Base-by-base conservation (phyloP, 768 basidiomycete genomes). In the Hygrocybe punicea region DNA sequence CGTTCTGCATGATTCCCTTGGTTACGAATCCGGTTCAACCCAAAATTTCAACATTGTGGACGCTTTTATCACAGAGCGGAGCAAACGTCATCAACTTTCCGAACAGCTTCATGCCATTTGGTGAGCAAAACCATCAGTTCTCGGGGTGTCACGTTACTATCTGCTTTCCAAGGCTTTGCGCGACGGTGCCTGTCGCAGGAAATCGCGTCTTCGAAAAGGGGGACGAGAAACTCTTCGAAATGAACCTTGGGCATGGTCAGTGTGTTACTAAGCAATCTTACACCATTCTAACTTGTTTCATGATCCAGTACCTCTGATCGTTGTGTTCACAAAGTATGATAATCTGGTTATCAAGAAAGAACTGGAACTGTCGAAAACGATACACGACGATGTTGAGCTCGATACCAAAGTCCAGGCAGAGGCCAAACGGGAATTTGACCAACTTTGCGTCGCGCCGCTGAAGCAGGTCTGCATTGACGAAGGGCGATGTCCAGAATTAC, bases 311-410 rank as follows among this genome's bases (percentile, higher is more conserved):
- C 72, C 72, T 16, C 57, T 72, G 34, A 63, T 73, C 24, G 65
- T 64, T 16, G 66, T 73, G 2, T 73, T 73, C 58, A 73, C 72
- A 7, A 68, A 73, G 54, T 73, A 64, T 56, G 72, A 73, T 56
- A 46, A 57, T 25, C 51, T 71, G 13, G 61, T 67, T 13, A 47
- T 40, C 49, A 56, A 35, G 23, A 45, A 36, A 11, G 42, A 16
- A 29, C 14, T 49, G 37, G 29, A 29, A 29, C 29, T 29, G 8
- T 40, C 36, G 11, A 19, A 42, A n/a, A 19, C 29, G 29, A 29
- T 29, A 29, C 29, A 29, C n/a, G n/a, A n/a, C n/a, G n/a, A n/a
- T n/a, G n/a, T n/a, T n/a, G n/a, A n/a, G n/a, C n/a, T n/a, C n/a
- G n/a, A n/a, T n/a, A n/a, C n/a, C n/a, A n/a, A n/a, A n/a, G n/a